Evolutionary conservation across 768 basidiomycete genomes (phyloP), one percentile per base, ranked within the genome.

Genomic region (Pulveroboletus sp.): DNA sequence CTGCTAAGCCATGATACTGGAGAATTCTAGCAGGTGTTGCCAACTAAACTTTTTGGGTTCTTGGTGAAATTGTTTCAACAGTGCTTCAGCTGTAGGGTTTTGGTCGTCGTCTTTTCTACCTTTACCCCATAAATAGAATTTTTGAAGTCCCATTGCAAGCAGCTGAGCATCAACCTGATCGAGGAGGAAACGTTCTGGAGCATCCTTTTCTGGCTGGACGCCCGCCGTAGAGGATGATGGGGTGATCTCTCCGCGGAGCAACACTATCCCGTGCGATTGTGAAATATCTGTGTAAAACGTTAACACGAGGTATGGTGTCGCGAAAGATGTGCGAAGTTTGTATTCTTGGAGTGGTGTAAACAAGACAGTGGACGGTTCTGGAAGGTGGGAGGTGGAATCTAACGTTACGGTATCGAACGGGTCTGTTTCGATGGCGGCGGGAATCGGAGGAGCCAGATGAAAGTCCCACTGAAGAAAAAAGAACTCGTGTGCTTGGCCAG

Each of bases 331-430:
- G 34, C 87, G 84, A 48, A 82, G 69, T 67, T 97, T 95, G 79
- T 91, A 99, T 70, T 97, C 95, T 56, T 88, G 85, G 36, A 98
- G 75, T 2, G 94, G 90, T 0, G 97, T 94, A 73, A 95, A 95
- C 31, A 98, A 75, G 44, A 95, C 76, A 0, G 93, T 94, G 6
- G 93, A 81, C 3, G 70, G 72, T 43, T 72, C 74, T 14, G 81
- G 79, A 55, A 81, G 80, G 13, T 62, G 59, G 6, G 59, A 14
- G 6, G 54, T 23, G 58, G 49, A 13, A 52, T 51, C 27, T 51
- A 60, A 17, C 58, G 47, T 27, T 57, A 50, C 63, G 50, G 71
- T 65, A 38, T 71, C 55, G 63, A 82, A 80, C 5, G 72, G 70
- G 58, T 83, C 73, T 25, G 58, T 48, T 34, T 72, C 68, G 14